These are phyloP conservation scores for Hemerocallis citrina DNA, from an alignment of 106 monocot species.

Conservation along the genomic window DNA sequence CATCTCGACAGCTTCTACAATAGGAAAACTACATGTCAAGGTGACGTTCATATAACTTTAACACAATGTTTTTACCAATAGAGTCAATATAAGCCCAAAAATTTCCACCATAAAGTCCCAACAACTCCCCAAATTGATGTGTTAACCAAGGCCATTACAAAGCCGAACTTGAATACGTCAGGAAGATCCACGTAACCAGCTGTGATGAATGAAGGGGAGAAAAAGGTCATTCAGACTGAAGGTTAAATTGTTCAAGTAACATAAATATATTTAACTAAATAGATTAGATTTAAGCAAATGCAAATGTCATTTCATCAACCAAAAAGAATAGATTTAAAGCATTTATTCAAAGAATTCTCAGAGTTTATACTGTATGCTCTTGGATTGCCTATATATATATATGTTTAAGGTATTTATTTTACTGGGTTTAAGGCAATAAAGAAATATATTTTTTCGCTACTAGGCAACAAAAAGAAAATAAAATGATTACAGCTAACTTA, in stretches of 20 bases:
- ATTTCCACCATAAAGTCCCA: constrained; percentile 95
- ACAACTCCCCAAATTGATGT: constrained; percentile 65
- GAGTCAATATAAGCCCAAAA: constrained; percentile 82
- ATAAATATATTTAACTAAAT: background rate
- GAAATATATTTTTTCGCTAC: no score
- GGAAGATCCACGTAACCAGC: constrained; percentile 94
- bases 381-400: background rate
- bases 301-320: background rate
- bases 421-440: background rate
- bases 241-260: background rate
- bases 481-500: background rate
- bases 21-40: constrained; percentile 5
- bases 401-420: background rate
- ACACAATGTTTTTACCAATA: background rate
- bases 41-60: background rate
- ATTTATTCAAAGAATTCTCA: background rate
- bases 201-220: constrained; percentile 15
- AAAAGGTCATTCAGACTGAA: background rate
- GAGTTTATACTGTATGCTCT: background rate
- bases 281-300: background rate
- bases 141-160: constrained; percentile 70
- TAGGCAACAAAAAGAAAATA: no score
- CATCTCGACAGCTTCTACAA: no score
- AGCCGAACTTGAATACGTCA: constrained; percentile 82
- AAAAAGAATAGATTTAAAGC: background rate